Evolutionary conservation across 2,329 filamentous ascomycete species (phyloP).

Genomic region (Claviceps sp.): DNA sequence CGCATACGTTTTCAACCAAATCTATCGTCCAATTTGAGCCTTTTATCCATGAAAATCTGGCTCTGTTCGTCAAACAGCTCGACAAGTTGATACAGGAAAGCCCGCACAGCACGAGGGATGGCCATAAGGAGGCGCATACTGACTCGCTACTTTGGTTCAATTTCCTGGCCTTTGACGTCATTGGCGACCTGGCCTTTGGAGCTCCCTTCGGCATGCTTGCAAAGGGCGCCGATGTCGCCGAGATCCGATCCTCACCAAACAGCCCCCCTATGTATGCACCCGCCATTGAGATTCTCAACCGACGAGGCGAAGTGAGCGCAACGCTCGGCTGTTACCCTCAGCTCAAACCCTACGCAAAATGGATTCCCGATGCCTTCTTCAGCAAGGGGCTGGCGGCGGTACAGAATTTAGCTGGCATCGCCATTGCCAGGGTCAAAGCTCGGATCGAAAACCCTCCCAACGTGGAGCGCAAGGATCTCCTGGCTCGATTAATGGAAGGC

Average conservation of each 20-base stretch:
- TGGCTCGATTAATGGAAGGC: constrained; percentile 74
- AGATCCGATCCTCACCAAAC: constrained; percentile 50
- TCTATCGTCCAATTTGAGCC: constrained; percentile 75
- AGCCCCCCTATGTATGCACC: constrained; percentile 54
- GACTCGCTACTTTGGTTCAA: constrained; percentile 66
- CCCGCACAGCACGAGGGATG: constrained; percentile 35
- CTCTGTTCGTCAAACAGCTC: constrained; percentile 60
- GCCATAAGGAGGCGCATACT: constrained; percentile 47
- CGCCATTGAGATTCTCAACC: constrained; percentile 79
- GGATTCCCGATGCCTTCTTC: constrained; percentile 74
- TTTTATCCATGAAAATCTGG: constrained; percentile 71
- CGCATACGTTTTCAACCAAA: constrained; percentile 77
- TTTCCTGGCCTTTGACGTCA: constrained; percentile 41
- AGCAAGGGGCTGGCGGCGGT: constrained; percentile 60
- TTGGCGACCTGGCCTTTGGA: constrained; percentile 37
- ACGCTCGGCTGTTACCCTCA: constrained; percentile 62
- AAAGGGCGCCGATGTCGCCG: constrained; percentile 62
- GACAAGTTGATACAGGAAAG: constrained; percentile 42
- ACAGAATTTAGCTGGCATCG: constrained; percentile 73
- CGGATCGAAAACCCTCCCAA: constrained; percentile 57
- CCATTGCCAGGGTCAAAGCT: constrained; percentile 65
- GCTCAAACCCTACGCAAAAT: constrained; percentile 69
- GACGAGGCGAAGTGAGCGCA: constrained; percentile 73
- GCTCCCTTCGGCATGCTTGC: constrained; percentile 54
- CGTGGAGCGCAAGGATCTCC: constrained; percentile 61